Base-by-base conservation (phyloP, 305 asterid species). In the Fraxinus dipetala region DNA sequence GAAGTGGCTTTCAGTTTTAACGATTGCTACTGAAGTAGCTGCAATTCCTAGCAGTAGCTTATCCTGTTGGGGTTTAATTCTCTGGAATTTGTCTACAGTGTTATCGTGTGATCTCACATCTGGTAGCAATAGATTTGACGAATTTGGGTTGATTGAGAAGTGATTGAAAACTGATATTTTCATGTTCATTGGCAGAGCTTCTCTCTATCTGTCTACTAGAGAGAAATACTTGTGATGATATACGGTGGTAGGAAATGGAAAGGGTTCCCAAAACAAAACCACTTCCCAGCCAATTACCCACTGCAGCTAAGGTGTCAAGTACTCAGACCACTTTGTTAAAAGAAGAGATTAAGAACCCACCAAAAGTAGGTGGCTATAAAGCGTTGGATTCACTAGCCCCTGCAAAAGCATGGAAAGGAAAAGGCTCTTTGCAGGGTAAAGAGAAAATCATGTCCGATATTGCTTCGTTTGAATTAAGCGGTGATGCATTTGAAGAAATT, bases 401-500 rank as follows among this genome's bases (percentile, higher is more conserved):
- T 84, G 83, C 75, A 10, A 63, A 85, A 36, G 59, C 93, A 20
- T 90, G 91, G 93, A 94, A 92, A 84, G 96, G 97, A 80, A 91
- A 93, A 83, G 85, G 84, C 54, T 89, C 87, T 78, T 78, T 88
- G 22, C 90, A 80, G 75, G 96, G 89, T 26, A 89, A 88, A 8
- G 95, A 89, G 83, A 97, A 96, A 34, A 78, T 78, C 63, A 89
- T 90, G 90, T 85, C 90, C 0, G 96, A 88, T 77, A 90, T 88
- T 72, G 88, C 90, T 82, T 89, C 94, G 0, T 84, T 87, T n/a
- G 90, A 85, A 84, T 35, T 89, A 18, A 83, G 96, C 6, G 90
- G 82, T 28, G 98, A 92, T 81, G 88, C 95, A 0, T 86, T 87
- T 18, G 99, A 96, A 79, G 98, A 94, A 35, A 51, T 82, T 45